These are phyloP conservation scores for Penicillium angulare DNA, from an alignment of 495 filamentous ascomycete species.

Conservation along the genomic window DNA sequence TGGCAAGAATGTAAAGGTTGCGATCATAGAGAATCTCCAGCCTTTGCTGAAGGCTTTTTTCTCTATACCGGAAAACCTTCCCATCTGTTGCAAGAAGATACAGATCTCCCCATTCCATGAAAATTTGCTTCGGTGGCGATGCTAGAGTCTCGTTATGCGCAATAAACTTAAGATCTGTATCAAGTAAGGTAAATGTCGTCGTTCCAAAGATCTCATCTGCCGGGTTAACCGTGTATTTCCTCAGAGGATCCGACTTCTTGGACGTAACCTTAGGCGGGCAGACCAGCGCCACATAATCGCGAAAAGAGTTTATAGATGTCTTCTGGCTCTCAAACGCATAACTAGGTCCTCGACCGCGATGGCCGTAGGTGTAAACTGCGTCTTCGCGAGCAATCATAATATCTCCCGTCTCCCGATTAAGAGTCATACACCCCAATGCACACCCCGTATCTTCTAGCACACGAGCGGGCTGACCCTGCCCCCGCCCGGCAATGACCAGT, in stretches of 20 bases:
- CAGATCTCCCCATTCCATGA: slow-evolving; percentile 87
- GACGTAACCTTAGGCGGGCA: slow-evolving; percentile 73
- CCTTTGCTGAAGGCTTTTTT: slow-evolving; percentile 86
- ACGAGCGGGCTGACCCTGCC: slow-evolving; percentile 84
- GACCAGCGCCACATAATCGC: slow-evolving; percentile 83
- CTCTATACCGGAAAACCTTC: slow-evolving; percentile 89
- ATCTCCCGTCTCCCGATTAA: slow-evolving; percentile 74
- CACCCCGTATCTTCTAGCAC: slow-evolving; percentile 87
- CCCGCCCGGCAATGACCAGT: slow-evolving; percentile 78
- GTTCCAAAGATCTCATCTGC: slow-evolving; percentile 75
- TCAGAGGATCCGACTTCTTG: slow-evolving; percentile 48
- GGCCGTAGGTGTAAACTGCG: slow-evolving; percentile 89
- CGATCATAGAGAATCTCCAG: slow-evolving; percentile 92
- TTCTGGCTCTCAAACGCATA: slow-evolving; percentile 91
- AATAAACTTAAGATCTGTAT: slow-evolving; percentile 87
- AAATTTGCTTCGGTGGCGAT: slow-evolving; percentile 73
- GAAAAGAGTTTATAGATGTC: slow-evolving; percentile 74
- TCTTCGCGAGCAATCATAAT: slow-evolving; percentile 90
- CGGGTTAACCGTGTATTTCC: slow-evolving; percentile 65
- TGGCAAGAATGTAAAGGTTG: slow-evolving; percentile 87
- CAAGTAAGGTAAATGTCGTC: slow-evolving; percentile 81
- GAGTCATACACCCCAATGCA: slow-evolving; percentile 87
- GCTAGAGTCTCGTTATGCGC: slow-evolving; percentile 83
- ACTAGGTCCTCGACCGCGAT: slow-evolving; percentile 79
- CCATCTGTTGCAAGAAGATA: slow-evolving; percentile 87